Conservation (phyloP, 106 monocot species). For the Dactylorhiza incarnata region DNA sequence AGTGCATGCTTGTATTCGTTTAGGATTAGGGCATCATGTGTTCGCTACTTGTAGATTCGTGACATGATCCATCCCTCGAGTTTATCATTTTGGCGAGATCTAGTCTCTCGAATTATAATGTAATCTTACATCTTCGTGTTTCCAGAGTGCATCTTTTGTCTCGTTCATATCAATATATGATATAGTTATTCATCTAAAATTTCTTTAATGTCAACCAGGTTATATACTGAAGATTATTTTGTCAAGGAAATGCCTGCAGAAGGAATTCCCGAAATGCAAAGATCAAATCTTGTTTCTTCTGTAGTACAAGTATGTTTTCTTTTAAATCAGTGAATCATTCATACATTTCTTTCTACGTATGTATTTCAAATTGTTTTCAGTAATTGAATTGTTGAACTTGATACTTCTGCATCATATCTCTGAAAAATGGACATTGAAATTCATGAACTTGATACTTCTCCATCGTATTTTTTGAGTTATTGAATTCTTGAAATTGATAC, state of each 20-base stretch:
- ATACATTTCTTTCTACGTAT: not conserved
- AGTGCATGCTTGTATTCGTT: too few relatives aligned
- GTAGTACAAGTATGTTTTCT: conserved; percentile 59
- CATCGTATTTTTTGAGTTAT: not conserved
- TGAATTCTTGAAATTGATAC: not conserved
- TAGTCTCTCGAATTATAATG: too few relatives aligned
- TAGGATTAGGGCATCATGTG: too few relatives aligned
- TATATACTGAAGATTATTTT: conserved; percentile 97
- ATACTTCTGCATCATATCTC: not conserved
- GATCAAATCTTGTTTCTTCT: conserved; percentile 90
- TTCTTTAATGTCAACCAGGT: conserved; percentile 24
- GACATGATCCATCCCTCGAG: too few relatives aligned
- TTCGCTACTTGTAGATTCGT: too few relatives aligned
- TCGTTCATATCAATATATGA: not conserved
- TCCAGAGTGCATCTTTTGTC: too few relatives aligned
- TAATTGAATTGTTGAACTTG: not conserved
- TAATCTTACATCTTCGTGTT: too few relatives aligned
- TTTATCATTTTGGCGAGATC: too few relatives aligned
- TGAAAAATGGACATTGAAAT: not conserved
- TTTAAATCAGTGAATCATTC: not conserved
- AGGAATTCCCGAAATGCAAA: conserved; percentile 96
- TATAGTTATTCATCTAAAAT: not conserved
- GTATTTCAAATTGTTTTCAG: not conserved
- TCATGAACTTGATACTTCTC: too few relatives aligned
- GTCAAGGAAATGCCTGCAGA: conserved; percentile 72